Conservation (phyloP, 2,329 filamentous ascomycete genomes). For the Cordyceps javanica region DNA sequence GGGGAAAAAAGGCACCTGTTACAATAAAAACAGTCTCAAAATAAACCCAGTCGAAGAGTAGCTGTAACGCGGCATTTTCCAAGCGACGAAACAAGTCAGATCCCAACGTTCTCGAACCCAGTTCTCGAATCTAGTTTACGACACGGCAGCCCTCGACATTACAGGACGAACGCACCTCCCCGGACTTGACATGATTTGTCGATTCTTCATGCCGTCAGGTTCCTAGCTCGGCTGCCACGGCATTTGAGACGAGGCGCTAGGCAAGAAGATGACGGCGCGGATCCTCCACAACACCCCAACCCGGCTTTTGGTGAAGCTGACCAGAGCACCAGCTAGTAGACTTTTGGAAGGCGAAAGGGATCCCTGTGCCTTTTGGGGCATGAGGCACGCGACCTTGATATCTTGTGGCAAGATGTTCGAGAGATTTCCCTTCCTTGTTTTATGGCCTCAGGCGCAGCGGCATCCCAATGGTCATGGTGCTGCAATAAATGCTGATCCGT, state of each 20-base stretch:
- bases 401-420: neutral
- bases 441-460: neutral
- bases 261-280: neutral
- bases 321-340: neutral
- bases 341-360: neutral
- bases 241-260: neutral
- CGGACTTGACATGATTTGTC: neutral
- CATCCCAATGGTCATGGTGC: neutral
- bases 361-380: neutral
- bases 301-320: neutral
- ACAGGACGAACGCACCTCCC: neutral
- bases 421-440: no score
- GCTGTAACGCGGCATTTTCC: no score
- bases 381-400: conserved; percentile 4
- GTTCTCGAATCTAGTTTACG: no score
- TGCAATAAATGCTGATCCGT: no score
- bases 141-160: neutral
- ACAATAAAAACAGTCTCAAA: no score
- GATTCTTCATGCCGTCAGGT: neutral
- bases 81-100: no score
- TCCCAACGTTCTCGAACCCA: no score
- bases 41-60: no score
- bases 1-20: no score
- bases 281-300: neutral
- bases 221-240: neutral